Conservation (phyloP, 768 basidiomycete genomes). For the Tricholoma matsutake region DNA sequence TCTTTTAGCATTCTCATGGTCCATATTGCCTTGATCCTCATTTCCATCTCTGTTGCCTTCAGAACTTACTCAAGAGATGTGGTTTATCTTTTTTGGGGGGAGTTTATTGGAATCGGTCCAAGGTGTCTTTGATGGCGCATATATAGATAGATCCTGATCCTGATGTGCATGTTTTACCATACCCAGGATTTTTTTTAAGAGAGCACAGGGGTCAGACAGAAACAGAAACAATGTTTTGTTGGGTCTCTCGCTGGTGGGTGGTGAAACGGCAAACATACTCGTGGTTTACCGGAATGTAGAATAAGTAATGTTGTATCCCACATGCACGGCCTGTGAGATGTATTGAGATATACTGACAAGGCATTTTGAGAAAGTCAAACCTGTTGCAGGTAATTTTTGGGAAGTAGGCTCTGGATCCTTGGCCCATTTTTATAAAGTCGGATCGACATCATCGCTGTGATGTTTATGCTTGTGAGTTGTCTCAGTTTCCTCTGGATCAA, state of each 20-base stretch:
- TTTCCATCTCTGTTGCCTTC: neutral
- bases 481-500: neutral
- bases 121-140: neutral
- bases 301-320: neutral
- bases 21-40: neutral
- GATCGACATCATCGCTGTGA: no score
- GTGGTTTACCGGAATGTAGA: neutral
- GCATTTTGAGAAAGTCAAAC: neutral
- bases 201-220: neutral
- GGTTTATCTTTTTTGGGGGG: neutral
- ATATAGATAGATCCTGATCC: neutral
- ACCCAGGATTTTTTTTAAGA: neutral
- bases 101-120: neutral
- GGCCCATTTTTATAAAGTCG: no score
- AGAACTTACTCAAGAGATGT: neutral
- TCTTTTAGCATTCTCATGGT: neutral
- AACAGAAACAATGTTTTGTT: neutral
- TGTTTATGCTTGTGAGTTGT: no score
- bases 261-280: neutral
- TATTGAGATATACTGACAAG: neutral
- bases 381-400: neutral
- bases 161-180: neutral
- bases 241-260: neutral
- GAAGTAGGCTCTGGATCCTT: neutral
- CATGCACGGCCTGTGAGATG: neutral